Evolutionary conservation across 768 basidiomycete genomes (phyloP), one percentile per base, ranked within the genome.

Genomic region (Terana coerulea): DNA sequence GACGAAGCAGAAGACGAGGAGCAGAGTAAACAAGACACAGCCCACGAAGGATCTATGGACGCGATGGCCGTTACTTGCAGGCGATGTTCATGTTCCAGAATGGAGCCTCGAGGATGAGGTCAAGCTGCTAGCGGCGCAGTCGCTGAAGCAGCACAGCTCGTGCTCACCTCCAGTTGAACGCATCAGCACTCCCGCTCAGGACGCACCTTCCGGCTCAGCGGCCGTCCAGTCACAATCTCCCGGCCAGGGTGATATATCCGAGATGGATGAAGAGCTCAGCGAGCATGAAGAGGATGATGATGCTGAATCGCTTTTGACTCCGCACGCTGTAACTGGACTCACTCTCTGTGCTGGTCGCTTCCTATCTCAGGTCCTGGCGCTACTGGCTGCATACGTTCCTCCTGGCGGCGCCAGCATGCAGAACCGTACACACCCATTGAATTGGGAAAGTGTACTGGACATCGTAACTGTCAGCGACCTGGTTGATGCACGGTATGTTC

Each of bases 101-200:
- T 91, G 84, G 83, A 67, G 68, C 8, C 67, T 91, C 19, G 75
- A 81, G 41, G 88, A 91, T 56, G 89, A 91, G 66, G 73, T 91
- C 8, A 65, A 66, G 19, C 62, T 72, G 2, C 59, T 89, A 26
- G 74, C 75, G 5, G 66, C 72, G 17, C 64, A 71, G 11, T 64
- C 67, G 25, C 53, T 75, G 35, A 71, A 57, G n/a, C n/a, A 17
- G 41, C 17, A 8, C 41, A 30, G 10, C 37, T n/a, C n/a, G n/a
- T n/a, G n/a, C n/a, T n/a, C n/a, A 35, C 33, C 17, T 10, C 26
- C 28, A 34, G 8, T 30, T 11, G 12, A 41, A 5, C 40, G 12
- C 24, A n/a, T n/a, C n/a, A n/a, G n/a, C n/a, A n/a, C n/a, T n/a
- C n/a, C 15, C 17, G 26, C 29, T 17, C 12, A 7, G 19, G 12